Evolutionary conservation across 768 basidiomycete species (phyloP), one percentile per base, ranked within the genome.

Genomic region (Astraeus odoratus): DNA sequence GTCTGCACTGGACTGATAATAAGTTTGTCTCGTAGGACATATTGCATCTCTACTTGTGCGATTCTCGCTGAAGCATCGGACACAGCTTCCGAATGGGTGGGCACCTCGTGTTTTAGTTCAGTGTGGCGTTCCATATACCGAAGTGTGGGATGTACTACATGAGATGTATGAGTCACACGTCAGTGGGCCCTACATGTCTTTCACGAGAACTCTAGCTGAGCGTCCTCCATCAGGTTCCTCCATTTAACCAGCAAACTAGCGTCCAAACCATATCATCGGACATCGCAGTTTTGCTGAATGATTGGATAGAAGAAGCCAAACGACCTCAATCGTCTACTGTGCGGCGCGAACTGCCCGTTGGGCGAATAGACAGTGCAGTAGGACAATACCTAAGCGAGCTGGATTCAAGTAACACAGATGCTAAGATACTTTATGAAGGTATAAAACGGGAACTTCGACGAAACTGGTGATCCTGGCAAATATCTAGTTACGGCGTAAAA

Each of bases 101-200:
- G 81, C 81, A 0, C 77, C 89, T 5, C 74, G 81, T 37, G 73
- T 88, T 44, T 67, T 98, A 46, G 71, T 81, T 16, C 83, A 92
- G 61, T 94, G 85, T 43, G 81, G 84, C 2, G 83, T 94, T 19
- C 83, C 88, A 8, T 83, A 78, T 53, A 71, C 76, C 27, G 87
- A 92, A 46, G 74, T 94, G 43, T 95, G 91, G 79, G 84, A 89
- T 53, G 77, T 85, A 18, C 73, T 90, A 51, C 83, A 89, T 52
- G 84, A 84, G 59, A 84, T 91, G 76, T 87, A 88, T 50, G 86
- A 91, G 59, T 87, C 86, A 20, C 86, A 91, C 69, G 93, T 92
- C 63, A 56, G 72, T 62, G 16, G 33, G 10, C 24, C 30, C 22
- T 24, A 48, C 47, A 42, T 43, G 46, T 10, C 33, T 37, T 22